Evolutionary conservation across 164 flowering plant genomes (phyloP).

Genomic region (Echeveria elegans): DNA sequence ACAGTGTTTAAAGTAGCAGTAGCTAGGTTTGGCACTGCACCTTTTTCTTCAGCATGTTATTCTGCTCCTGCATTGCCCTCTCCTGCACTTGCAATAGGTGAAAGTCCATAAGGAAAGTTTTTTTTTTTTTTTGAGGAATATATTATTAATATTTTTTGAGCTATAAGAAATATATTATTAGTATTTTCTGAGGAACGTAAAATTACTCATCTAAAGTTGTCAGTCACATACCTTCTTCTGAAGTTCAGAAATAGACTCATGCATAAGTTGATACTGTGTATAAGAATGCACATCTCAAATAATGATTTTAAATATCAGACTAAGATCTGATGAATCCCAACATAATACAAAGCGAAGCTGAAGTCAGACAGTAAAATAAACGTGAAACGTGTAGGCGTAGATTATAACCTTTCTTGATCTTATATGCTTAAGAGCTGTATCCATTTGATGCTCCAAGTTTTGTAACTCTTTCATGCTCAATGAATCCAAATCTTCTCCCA

Average conservation of each 20-base stretch:
- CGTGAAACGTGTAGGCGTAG: slow-evolving; percentile 5
- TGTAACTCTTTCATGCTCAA: slow-evolving; percentile 64
- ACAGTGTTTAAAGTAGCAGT: no score
- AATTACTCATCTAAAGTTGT: neutral
- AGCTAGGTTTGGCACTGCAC: slow-evolving; percentile 17
- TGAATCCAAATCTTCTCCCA: slow-evolving; percentile 61
- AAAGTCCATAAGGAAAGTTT: neutral
- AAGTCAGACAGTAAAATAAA: neutral
- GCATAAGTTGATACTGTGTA: slow-evolving; percentile 45
- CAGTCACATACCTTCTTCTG: slow-evolving; percentile 50
- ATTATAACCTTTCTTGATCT: slow-evolving; percentile 45
- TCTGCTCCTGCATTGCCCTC: slow-evolving; percentile 53
- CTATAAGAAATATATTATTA: no score
- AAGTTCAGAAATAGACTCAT: slow-evolving; percentile 51
- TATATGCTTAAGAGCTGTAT: slow-evolving; percentile 52
- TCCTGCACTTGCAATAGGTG: slow-evolving; percentile 33
- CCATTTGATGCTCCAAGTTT: slow-evolving; percentile 71
- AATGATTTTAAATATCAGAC: no score
- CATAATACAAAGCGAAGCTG: no score
- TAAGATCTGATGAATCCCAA: no score
- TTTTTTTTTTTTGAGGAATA: no score
- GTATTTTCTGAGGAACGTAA: neutral
- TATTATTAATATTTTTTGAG: no score
- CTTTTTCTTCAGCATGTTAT: slow-evolving; percentile 47
- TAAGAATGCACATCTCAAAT: neutral